phyloP scores from a whole-genome alignment of 2,329 filamentous ascomycete genomes.

The Aspergillus viridinutans region DNA sequence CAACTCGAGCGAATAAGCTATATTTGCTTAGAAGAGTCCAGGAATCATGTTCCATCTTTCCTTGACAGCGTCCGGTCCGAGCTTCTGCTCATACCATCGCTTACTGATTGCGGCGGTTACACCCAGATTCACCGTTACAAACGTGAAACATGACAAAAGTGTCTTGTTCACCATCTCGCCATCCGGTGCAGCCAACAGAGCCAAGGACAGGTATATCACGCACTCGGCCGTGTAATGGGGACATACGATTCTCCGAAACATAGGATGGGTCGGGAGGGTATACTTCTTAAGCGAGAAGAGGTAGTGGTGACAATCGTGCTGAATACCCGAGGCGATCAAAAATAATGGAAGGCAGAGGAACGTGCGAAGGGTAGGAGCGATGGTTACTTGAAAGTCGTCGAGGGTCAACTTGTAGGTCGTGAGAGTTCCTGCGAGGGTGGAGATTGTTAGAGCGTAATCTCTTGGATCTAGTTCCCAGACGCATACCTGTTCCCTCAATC shows the following conservation, averaged over 20 bases:
- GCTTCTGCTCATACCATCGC: constrained; percentile 73
- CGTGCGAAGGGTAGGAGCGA: constrained; percentile 47
- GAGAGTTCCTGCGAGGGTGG: constrained; percentile 24
- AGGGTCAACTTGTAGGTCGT: constrained; percentile 30
- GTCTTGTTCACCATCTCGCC: constrained; percentile 67
- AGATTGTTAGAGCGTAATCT: background rate
- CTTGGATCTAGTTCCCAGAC: background rate
- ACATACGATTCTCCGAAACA: constrained; percentile 70
- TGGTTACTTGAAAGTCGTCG: constrained; percentile 35
- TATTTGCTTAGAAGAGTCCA: constrained; percentile 27
- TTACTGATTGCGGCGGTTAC: constrained; percentile 75
- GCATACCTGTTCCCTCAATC: constrained; percentile 73
- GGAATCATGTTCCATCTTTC: constrained; percentile 74
- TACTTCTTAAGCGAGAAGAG: constrained; percentile 74
- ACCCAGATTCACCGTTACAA: constrained; percentile 75
- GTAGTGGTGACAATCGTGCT: constrained; percentile 69
- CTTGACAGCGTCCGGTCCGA: constrained; percentile 62
- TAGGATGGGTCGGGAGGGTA: constrained; percentile 67
- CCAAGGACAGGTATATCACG: constrained; percentile 73
- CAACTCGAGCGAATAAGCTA: background rate
- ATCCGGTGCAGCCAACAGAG: constrained; percentile 66
- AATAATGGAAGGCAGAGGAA: constrained; percentile 60
- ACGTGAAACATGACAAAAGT: constrained; percentile 63
- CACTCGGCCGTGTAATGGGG: constrained; percentile 93
- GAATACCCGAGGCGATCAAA: constrained; percentile 64